Percentiles rank a stretch among this genome's conserved stretches.
phyloP scores from a whole-genome alignment of 371 early-diverging fungal genomes.

The Lichtheimia hyalospora region DNA sequence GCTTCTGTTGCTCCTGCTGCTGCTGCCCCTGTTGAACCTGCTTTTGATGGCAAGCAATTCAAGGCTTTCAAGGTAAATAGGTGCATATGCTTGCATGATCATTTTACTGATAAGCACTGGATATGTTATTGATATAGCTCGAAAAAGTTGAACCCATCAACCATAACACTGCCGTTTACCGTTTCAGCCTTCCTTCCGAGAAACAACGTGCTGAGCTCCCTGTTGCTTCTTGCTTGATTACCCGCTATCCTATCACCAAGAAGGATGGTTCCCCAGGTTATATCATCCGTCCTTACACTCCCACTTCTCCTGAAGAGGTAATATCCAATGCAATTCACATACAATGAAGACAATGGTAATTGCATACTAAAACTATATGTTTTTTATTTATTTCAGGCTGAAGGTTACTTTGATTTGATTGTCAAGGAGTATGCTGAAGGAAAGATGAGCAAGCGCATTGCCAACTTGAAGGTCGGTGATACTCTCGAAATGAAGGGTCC shows the following conservation, averaged over 20 bases:
- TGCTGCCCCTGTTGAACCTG: constrained; percentile 30
- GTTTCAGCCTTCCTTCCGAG: constrained; percentile 76
- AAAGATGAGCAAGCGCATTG: constrained; percentile 78
- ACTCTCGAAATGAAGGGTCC: constrained; percentile 90
- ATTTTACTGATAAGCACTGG: neutral
- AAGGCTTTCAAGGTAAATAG: constrained; percentile 60
- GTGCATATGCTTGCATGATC: neutral
- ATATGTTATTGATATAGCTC: constrained; percentile 29
- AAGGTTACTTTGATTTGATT: constrained; percentile 85
- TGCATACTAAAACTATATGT: no score
- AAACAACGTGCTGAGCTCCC: constrained; percentile 69
- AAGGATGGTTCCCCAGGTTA: constrained; percentile 61
- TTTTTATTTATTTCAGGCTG: constrained; percentile 23
- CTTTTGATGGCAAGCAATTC: constrained; percentile 69
- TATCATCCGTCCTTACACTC: constrained; percentile 93
- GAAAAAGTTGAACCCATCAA: constrained; percentile 59
- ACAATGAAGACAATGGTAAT: neutral
- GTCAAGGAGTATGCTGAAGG: constrained; percentile 80
- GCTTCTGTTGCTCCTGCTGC: constrained; percentile 24
- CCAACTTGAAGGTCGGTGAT: constrained; percentile 81
- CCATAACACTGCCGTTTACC: constrained; percentile 79
- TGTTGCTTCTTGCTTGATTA: constrained; percentile 81
- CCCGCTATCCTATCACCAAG: constrained; percentile 65
- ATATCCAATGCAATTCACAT: neutral
- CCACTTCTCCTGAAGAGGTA: constrained; percentile 69